Base-by-base conservation (phyloP, 1,284 basidiomycete genomes). In the Tilletia setariae region DNA sequence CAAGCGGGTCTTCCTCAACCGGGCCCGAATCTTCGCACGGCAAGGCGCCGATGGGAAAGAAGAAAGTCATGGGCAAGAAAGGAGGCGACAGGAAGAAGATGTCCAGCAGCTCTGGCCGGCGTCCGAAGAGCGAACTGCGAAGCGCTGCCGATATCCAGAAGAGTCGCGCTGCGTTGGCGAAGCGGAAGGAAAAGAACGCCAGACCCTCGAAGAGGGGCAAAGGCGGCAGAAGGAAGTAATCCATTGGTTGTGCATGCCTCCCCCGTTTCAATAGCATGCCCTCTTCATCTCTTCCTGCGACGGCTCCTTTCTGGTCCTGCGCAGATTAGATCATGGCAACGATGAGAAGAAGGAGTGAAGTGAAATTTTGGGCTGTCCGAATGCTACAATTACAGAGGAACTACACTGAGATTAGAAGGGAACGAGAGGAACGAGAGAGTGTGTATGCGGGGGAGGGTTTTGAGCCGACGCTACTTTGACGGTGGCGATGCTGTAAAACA, bases 141-240 rank as follows among this genome's bases (percentile, higher is more conserved):
- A 73, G 70, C 32, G 79, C 77, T 0, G 56, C 67, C 19, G 67
- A 80, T 51, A 80, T 80, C 68, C 74, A 79, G 21, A 77, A 76
- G 72, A 72, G 76, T 28, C 69, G 79, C 30, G 71, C 74, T 61
- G 21, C 68, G 56, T 73, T 71, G 66, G 67, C 73, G 19, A 72
- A 78, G 71, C 71, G 79, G 53, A 67, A 64, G 30, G 77, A 72
- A n/a, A 80, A 80, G 73, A 80, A 80, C 47, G 79, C 79, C 3
- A 70, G 79, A 19, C 76, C 77, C 0, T 71, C 72, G n/a, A 72
- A 71, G 56, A 72, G 66, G 62, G 35, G 35, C 35, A 40, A 65
- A 49, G 47, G 64, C 56, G 56, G 35, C 35, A 61, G 56, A 30
- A 61, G 56, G 56, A 61, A 61, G 56, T 61, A 25, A 28, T 21